phyloP scores from a whole-genome alignment of 306 rosid genomes.

The Adenanthera pavonina region DNA sequence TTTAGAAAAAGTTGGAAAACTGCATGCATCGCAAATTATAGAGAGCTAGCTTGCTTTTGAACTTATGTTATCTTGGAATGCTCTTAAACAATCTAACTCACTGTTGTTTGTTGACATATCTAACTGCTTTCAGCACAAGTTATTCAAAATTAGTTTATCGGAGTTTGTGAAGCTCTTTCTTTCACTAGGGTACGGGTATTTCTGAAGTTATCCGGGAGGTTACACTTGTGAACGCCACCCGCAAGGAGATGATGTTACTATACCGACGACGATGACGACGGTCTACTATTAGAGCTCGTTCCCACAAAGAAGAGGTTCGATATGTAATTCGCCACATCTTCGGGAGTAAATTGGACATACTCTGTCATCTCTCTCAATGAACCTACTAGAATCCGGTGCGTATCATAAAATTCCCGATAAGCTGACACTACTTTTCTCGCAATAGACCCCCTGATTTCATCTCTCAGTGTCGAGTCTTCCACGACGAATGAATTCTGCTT shows the following conservation, averaged over 20 bases:
- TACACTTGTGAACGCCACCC: not conserved
- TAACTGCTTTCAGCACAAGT: not conserved
- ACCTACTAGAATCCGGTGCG: constrained; percentile 31
- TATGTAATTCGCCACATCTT: constrained; percentile 55
- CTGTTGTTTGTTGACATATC: not conserved
- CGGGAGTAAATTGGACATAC: constrained; percentile 52
- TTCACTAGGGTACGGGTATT: not conserved
- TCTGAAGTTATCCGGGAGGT: not conserved
- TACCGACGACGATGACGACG: constrained; percentile 24
- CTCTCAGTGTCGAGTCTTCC: constrained; percentile 52
- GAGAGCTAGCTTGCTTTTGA: not conserved
- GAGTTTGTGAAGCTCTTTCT: not conserved
- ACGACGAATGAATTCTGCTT: constrained; percentile 56
- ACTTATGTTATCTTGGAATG: not conserved
- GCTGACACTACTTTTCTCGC: constrained; percentile 45
- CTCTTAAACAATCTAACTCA: not conserved
- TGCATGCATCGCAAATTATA: not conserved
- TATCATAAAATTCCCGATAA: constrained; percentile 58
- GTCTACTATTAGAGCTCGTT: constrained; percentile 9
- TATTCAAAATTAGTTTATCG: not conserved
- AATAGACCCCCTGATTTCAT: constrained; percentile 57
- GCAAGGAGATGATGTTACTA: not conserved
- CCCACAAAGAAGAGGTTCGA: constrained; percentile 47
- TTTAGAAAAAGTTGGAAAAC: not conserved
- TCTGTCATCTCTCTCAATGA: not conserved